A percentile compares a stretch with the other conserved stretches of the same genome.
These are phyloP conservation scores for Calamus simplicifolius DNA, from an alignment of 176 grass and related monocot species.

Conservation along the genomic window DNA sequence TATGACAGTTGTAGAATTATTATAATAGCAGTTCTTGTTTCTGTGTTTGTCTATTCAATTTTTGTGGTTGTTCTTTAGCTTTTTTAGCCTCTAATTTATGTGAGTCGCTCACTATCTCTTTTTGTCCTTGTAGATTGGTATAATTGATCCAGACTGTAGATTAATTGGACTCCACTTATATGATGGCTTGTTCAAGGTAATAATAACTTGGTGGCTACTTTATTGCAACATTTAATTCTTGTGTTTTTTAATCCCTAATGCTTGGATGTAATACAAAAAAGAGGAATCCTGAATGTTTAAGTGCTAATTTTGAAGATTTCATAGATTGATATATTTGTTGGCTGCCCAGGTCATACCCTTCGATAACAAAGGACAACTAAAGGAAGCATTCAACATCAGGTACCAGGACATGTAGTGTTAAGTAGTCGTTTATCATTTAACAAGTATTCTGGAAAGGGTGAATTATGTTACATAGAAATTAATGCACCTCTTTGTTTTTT, in stretches of 20 bases:
- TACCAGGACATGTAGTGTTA: conserved; percentile 14
- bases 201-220: background rate
- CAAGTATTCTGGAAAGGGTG: no score
- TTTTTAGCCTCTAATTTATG: conserved; percentile 1
- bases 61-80: background rate
- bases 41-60: background rate
- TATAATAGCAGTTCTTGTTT: no score
- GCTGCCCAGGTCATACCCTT: conserved; percentile 88
- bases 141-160: conserved; percentile 89
- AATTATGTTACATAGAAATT: no score
- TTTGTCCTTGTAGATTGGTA: conserved; percentile 65
- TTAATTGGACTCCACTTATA: conserved; percentile 93
- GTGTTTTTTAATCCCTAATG: no score
- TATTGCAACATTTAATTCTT: no score
- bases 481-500: no score
- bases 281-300: no score
- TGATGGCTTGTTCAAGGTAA: conserved; percentile 96
- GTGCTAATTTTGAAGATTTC: no score
- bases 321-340: background rate
- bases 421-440: no score
- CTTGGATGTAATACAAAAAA: no score
- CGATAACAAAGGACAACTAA: conserved; percentile 97
- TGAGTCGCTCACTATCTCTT: background rate
- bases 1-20: no score
- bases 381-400: conserved; percentile 99